Base-by-base conservation (phyloP, 495 filamentous ascomycete genomes). In the Trichocladium antarcticum region DNA sequence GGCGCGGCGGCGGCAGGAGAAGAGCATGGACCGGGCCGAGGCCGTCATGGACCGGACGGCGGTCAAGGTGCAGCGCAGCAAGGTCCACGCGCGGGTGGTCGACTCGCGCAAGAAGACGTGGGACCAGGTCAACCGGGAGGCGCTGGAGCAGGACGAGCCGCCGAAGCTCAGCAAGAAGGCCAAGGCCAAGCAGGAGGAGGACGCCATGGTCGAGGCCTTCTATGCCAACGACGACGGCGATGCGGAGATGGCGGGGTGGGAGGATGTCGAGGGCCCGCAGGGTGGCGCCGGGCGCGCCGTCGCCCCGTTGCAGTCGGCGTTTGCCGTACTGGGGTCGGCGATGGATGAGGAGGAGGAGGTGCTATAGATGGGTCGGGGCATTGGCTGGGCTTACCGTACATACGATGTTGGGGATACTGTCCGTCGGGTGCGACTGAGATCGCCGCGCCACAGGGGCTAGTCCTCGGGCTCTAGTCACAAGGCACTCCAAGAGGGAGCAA, bases 1-100 rank as follows among this genome's bases (percentile, higher is more conserved):
- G 47, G 84, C 87, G 53, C 74, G 77, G 9, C 61, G 74, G 58
- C 71, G 87, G 39, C 76, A 84, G 27, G 78, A 86, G 57, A 84
- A 81, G 66, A 80, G 69, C 21, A 71, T 88, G 55, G 85, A 89
- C 58, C 75, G 79, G 49, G 88, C 85, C 29, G 84, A 84, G 55
- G 73, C 73, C 6, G 68, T 83, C 55, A 68, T 80, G 62, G 85
- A 87, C 57, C 81, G 81, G 58, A 71, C 78, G 44, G 78, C 82
- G 59, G 73, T 69, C 45, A 93, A 89, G 61, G 69, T 85, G 37
- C 69, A 77, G 45, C 79, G 79, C 58, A 89, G 83, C 65, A 69
- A 78, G 53, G 72, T 57, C 15, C 74, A 74, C 45, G 77, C 72
- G 22, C 80, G 76, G 57, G 70, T 56, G n/a, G 74, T 87, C n/a